These are phyloP conservation scores for Luffa acutangula DNA, from an alignment of 306 rosid species.

Conservation along the genomic window DNA sequence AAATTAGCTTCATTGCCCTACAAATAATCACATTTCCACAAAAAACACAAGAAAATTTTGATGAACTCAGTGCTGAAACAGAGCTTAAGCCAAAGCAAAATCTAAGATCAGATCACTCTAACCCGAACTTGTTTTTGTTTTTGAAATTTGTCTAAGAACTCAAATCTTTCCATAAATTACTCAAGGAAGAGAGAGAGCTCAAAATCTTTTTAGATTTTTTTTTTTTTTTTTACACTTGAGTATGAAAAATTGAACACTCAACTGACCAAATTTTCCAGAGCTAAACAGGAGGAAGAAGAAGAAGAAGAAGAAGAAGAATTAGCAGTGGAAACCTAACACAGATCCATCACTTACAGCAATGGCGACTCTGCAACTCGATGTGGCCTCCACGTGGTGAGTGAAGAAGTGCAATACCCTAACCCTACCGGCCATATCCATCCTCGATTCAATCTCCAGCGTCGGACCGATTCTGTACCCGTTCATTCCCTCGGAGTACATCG, in stretches of 20 bases:
- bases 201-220: not conserved
- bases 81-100: not conserved
- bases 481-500: slow-evolving; percentile 23
- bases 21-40: not conserved
- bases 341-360: slow-evolving; percentile 60
- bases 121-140: too few species aligned
- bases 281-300: not conserved
- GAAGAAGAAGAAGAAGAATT: not conserved
- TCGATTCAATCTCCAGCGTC: slow-evolving; percentile 63
- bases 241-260: not conserved
- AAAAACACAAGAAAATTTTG: not conserved
- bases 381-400: slow-evolving; percentile 59
- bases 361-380: slow-evolving; percentile 43
- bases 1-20: not conserved
- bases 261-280: not conserved
- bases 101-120: not conserved
- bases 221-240: not conserved
- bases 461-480: slow-evolving; percentile 33
- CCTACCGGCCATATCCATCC: slow-evolving; percentile 60
- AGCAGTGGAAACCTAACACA: slow-evolving; percentile 78
- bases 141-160: too few species aligned
- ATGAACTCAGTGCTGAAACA: not conserved
- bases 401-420: slow-evolving; percentile 67
- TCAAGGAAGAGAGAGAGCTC: not conserved
- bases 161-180: not conserved